A percentile compares a stretch with the other conserved stretches of the same genome.
Conservation (phyloP, 1,284 basidiomycete species). For the Naganishia sp. region DNA sequence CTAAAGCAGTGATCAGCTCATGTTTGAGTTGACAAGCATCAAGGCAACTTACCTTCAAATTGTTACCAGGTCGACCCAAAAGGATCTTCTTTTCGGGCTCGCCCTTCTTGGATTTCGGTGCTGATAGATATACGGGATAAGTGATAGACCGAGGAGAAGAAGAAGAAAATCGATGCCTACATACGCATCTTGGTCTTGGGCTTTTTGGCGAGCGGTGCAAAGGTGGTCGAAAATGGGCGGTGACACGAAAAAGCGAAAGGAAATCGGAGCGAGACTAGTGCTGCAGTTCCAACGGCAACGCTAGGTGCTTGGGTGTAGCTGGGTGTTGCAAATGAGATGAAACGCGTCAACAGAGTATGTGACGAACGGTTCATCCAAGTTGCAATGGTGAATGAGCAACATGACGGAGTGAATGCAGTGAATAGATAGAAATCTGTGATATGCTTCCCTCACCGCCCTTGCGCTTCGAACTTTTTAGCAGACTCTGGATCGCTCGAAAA, state of each 20-base stretch:
- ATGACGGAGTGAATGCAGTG: neutral
- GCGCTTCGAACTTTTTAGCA: constrained; percentile 12
- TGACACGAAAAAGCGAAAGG: constrained; percentile 1
- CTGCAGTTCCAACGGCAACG: neutral
- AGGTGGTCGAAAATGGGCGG: constrained; percentile 23
- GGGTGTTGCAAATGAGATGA: constrained; percentile 18
- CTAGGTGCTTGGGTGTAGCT: constrained; percentile 1
- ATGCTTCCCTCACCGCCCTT: neutral
- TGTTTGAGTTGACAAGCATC: neutral
- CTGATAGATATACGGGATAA: constrained; percentile 1
- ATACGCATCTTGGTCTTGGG: constrained; percentile 32
- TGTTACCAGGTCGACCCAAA: constrained; percentile 88
- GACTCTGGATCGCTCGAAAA: constrained; percentile 12
- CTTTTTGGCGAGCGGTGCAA: constrained; percentile 25
- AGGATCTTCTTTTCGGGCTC: constrained; percentile 72
- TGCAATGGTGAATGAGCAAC: constrained; percentile 1
- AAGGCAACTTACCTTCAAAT: constrained; percentile 55
- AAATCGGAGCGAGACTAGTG: constrained; percentile 17
- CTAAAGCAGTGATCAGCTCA: constrained; percentile 57
- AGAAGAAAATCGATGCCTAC: constrained; percentile 22
- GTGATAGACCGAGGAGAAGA: neutral
- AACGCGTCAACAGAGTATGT: constrained; percentile 23
- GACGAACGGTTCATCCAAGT: constrained; percentile 29
- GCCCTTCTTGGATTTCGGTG: constrained; percentile 59
- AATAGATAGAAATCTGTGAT: neutral